Evolutionary conservation across 2,329 filamentous ascomycete species (phyloP), one percentile per base, ranked within the genome.

Genomic region (Pseudomassariella vexata): DNA sequence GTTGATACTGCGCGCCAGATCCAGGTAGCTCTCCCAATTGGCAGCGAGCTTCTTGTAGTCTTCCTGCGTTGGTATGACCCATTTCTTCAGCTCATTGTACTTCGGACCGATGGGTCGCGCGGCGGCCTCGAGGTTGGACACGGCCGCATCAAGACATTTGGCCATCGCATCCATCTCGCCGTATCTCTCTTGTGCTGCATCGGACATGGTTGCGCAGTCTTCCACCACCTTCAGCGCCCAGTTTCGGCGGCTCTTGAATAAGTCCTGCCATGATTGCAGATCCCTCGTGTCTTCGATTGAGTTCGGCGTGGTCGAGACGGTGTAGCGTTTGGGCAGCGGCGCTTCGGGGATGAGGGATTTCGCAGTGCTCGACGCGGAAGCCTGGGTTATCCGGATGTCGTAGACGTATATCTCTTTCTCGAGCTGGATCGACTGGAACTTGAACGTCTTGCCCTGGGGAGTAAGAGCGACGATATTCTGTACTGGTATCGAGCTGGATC

Each of bases 371-470:
- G 69, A 49, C 31, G 72, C 65, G 29, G 70, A 62, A 30, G 76
- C 59, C 42, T 81, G 71, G 42, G 82, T 78, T 48, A 82, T 77
- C 45, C 81, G 79, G 40, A 88, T 83, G 59, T 95, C 88, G 60
- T 94, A 98, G 32, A 96, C 77, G 55, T 85, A 96, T 36, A 98
- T 79, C 56, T 96, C 88, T 45, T 78, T 85, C 82, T 95, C 90
- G 21, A 76, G 79, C 43, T 86, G 76, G 28, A 95, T 72, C 21
- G 79, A 83, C 52, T 90, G 84, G 21, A 79, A 67, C 60, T 89
- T 89, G 50, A 92, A 78, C 48, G 86, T 85, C 60, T 85, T 89
- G 29, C 90, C 90, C 45, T 85, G 78, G 4, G 78, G 71, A 10
- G 88, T 95, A 62, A 98, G 78, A 44, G 90, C 71, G 44, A 98